These are phyloP conservation scores for Decorospora gaudefroyi DNA, from an alignment of 2,329 filamentous ascomycete species.

Conservation along the genomic window DNA sequence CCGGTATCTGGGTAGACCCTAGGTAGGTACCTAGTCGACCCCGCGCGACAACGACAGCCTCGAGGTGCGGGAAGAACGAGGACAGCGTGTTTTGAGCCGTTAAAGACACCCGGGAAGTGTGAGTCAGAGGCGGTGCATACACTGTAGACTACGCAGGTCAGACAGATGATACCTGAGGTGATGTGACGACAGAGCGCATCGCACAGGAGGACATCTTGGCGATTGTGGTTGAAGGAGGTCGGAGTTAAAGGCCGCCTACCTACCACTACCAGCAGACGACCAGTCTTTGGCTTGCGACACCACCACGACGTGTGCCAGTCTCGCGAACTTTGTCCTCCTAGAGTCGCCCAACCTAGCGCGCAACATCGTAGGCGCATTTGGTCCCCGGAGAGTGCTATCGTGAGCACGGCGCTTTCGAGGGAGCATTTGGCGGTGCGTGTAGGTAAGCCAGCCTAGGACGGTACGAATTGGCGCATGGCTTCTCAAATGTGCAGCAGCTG, in stretches of 20 bases:
- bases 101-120: too few species aligned
- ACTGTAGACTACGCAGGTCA: conserved; percentile 14
- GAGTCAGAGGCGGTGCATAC: conserved; percentile 23
- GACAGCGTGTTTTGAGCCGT: background rate
- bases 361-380: background rate
- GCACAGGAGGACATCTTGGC: conserved; percentile 15
- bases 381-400: conserved; percentile 3
- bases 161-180: conserved; percentile 5
- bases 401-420: conserved; percentile 2
- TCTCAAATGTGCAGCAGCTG: conserved; percentile 6
- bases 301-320: background rate
- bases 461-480: conserved; percentile 5
- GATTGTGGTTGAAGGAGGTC: conserved; percentile 11
- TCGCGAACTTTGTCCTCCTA: background rate
- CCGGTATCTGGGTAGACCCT: too few species aligned
- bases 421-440: conserved; percentile 7
- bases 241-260: conserved; percentile 28
- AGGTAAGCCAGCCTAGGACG: conserved; percentile 7
- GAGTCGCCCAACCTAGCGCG: conserved; percentile 17
- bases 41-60: background rate
- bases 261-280: conserved; percentile 13
- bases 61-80: background rate
- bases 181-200: conserved; percentile 10
- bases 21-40: conserved; percentile 8
- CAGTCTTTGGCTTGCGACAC: conserved; percentile 8